phyloP scores from a whole-genome alignment of 345 rosid species.

The Gossypium australe region DNA sequence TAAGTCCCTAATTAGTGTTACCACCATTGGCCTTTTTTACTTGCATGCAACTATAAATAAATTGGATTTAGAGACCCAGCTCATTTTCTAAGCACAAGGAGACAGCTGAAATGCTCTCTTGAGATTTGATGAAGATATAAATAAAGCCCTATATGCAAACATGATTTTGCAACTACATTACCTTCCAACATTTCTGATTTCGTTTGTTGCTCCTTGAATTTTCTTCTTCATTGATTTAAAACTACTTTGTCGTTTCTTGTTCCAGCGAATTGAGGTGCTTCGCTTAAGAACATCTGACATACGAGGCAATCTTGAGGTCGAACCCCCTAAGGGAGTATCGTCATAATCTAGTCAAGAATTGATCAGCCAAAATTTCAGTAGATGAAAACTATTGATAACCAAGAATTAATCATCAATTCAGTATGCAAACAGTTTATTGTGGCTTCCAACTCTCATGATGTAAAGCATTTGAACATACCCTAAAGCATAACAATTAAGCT shows the following conservation, averaged over 20 bases:
- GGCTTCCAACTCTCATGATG: not conserved
- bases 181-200: constrained; percentile 59
- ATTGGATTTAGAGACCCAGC: not conserved
- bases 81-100: not conserved
- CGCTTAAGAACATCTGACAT: constrained; percentile 60
- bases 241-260: constrained; percentile 47
- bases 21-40: not conserved
- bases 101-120: not conserved
- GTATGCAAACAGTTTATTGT: not conserved
- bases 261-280: constrained; percentile 68
- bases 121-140: not conserved
- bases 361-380: not conserved
- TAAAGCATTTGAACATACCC: not conserved
- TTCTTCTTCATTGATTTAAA: constrained; percentile 64
- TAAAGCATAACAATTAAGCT: not conserved
- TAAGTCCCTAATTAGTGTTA: not conserved
- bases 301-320: constrained; percentile 39
- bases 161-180: constrained; percentile 21
- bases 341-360: constrained; percentile 59
- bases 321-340: constrained; percentile 37
- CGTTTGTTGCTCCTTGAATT: constrained; percentile 79
- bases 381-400: not conserved
- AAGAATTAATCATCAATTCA: not conserved
- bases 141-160: not conserved
- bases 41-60: not conserved